Percentiles rank a stretch among this genome's conserved stretches.
These are phyloP conservation scores for Tricholoma sp. DNA, from an alignment of 768 basidiomycete species.

Conservation along the genomic window DNA sequence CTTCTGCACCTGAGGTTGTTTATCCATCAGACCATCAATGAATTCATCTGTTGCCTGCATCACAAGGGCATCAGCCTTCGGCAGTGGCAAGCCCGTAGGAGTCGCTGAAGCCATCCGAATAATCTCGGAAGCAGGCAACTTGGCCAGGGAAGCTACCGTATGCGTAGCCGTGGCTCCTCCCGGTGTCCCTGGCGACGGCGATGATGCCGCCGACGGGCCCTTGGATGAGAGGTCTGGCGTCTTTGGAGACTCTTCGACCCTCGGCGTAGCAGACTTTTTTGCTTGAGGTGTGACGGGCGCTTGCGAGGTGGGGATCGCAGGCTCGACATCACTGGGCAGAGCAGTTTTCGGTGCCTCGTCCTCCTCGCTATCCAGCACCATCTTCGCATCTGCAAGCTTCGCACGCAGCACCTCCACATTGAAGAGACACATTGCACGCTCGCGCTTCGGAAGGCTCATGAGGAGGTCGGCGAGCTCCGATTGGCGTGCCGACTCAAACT, in stretches of 20 bases:
- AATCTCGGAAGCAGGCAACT: conserved; percentile 72
- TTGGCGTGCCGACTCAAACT: conserved; percentile 56
- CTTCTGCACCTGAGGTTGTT: conserved; percentile 59
- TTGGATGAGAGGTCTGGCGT: conserved; percentile 76
- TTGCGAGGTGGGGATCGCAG: conserved; percentile 15
- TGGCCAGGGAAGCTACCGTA: conserved; percentile 68
- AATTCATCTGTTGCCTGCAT: conserved; percentile 70
- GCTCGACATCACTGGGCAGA: conserved; percentile 9
- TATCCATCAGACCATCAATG: conserved; percentile 54
- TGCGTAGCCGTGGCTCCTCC: conserved; percentile 34
- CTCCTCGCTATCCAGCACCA: conserved; percentile 72
- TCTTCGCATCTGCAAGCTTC: conserved; percentile 79
- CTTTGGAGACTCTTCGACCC: conserved; percentile 49
- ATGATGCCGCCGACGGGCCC: conserved; percentile 67
- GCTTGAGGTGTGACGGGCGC: conserved; percentile 58
- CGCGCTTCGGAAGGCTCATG: conserved; percentile 84
- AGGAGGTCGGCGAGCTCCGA: conserved; percentile 70
- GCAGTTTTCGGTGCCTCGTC: conserved; percentile 30
- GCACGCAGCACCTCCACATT: conserved; percentile 72
- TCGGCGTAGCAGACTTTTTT: conserved; percentile 41
- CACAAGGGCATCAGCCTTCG: conserved; percentile 67
- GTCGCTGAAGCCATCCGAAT: conserved; percentile 56
- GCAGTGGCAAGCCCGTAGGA: conserved; percentile 50
- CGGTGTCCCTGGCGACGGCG: conserved; percentile 64
- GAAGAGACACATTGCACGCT: conserved; percentile 89